Evolutionary conservation across 1,139 yeast species (phyloP).

Genomic region (Geotrichum aggregatum): DNA sequence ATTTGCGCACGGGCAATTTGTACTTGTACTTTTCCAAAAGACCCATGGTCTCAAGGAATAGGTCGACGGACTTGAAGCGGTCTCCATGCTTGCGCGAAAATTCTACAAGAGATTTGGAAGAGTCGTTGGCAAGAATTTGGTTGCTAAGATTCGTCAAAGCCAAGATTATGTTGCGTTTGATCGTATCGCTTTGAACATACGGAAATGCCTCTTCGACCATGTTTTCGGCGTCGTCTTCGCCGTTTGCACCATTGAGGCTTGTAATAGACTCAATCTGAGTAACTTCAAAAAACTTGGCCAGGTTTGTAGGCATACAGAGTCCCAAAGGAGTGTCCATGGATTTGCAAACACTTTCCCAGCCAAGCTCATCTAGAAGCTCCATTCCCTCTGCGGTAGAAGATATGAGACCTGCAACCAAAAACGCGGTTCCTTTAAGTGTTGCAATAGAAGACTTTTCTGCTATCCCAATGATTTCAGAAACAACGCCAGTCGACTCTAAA

Average conservation of each 20-base stretch:
- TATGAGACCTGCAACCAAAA: conserved; percentile 71
- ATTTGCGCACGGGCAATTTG: conserved; percentile 59
- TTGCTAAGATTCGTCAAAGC: conserved; percentile 61
- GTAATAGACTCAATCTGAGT: too few species aligned
- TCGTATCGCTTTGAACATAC: conserved; percentile 37
- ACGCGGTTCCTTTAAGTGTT: conserved; percentile 71
- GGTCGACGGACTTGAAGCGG: conserved; percentile 53
- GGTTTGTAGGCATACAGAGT: conserved; percentile 32
- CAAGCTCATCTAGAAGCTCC: conserved; percentile 77
- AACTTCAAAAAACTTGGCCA: conserved; percentile 23
- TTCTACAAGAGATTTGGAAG: conserved; percentile 57
- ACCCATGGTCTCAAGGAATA: conserved; percentile 58
- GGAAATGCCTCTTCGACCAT: conserved; percentile 22
- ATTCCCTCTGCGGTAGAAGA: conserved; percentile 73
- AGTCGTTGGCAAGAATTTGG: conserved; percentile 59
- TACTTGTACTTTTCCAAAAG: conserved; percentile 65
- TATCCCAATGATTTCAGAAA: conserved; percentile 51
- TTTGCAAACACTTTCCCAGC: conserved; percentile 65
- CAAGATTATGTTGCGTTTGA: conserved; percentile 50
- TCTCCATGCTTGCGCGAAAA: conserved; percentile 53
- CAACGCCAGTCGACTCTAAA: conserved; percentile 57
- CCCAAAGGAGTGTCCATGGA: conserved; percentile 53
- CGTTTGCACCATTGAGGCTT: too few species aligned
- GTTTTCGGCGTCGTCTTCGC: conserved; percentile 24
- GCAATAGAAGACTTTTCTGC: conserved; percentile 55